Evolutionary conservation across 176 grass and related monocot species (phyloP).

Genomic region (Musa itinerans): DNA sequence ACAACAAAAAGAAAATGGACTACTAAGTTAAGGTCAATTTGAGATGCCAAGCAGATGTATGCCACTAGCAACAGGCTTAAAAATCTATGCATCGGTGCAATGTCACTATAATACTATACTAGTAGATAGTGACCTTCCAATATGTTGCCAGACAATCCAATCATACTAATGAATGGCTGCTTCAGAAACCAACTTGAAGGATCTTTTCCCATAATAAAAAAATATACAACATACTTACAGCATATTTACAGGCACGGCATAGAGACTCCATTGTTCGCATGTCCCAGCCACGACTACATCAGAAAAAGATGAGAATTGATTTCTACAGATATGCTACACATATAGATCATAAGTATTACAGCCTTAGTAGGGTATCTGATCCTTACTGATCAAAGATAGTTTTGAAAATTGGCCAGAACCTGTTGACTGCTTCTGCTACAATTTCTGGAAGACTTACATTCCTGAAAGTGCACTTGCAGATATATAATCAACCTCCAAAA

Average conservation of each 20-base stretch:
- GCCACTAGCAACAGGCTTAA: too few relatives aligned
- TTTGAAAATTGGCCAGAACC: constrained; percentile 78
- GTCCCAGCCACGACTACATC: constrained; percentile 84
- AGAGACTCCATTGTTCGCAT: constrained; percentile 94
- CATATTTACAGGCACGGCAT: constrained; percentile 91
- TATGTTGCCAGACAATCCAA: background rate
- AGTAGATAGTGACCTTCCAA: too few relatives aligned
- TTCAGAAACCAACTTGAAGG: background rate
- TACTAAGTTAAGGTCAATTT: too few relatives aligned
- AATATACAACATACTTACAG: constrained; percentile 47
- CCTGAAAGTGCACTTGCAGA: constrained; percentile 36
- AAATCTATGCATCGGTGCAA: too few relatives aligned
- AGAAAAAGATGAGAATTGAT: constrained; percentile 23
- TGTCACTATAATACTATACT: too few relatives aligned
- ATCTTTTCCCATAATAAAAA: background rate
- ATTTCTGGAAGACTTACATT: constrained; percentile 86
- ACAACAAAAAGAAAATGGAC: too few relatives aligned
- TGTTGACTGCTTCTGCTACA: constrained; percentile 77
- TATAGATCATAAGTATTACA: constrained; percentile 13
- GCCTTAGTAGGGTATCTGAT: constrained; percentile 6
- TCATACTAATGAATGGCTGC: background rate
- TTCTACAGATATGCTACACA: background rate
- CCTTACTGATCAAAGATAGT: constrained; percentile 86
- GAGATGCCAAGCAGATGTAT: too few relatives aligned
- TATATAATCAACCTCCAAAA: constrained; percentile 8